Base-by-base conservation (phyloP, 768 basidiomycete genomes). In the Mycena pura region DNA sequence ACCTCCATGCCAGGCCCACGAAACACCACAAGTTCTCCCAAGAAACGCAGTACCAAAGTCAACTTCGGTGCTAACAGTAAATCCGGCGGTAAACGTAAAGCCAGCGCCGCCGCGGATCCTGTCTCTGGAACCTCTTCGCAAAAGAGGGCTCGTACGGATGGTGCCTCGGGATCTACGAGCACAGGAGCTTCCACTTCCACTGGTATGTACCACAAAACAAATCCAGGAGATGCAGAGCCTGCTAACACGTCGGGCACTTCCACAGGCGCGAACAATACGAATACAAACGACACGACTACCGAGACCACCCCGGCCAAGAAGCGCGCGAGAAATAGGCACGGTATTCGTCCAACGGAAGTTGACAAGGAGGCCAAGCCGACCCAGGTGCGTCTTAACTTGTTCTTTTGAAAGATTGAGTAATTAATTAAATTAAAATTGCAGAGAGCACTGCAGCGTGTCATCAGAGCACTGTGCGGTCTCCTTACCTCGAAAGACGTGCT, bases 371-470 rank as follows among this genome's bases (percentile, higher is more conserved):
- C 55, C 5, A 57, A 48, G 46, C 7, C 19, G 19, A 57, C 55
- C 6, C 55, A 54, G 52, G 41, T 54, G 22, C 13, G 31, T 24
- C 14, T 39, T 25, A 15, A 3, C 8, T 39, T 21, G n/a, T n/a
- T n/a, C n/a, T n/a, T n/a, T n/a, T n/a, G n/a, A n/a, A n/a, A n/a
- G n/a, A n/a, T n/a, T n/a, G n/a, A n/a, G n/a, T 8, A 36, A 45
- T 32, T 45, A 27, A 55, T 36, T 34, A 36, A 45, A 45, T 47
- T 56, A 44, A 36, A 45, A 45, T 47, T 56, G 32, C 25, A 56
- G 54, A 5, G 34, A 3, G 56, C 56, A 10, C 49, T 58, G 31
- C 57, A 58, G 48, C 40, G 31, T 15, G 6, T 50, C 31, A 58
- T 58, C 31, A 0, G 57, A 2, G 48, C 9, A 38, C 3, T 50